Percentiles rank a stretch among this genome's conserved stretches.
phyloP scores from a whole-genome alignment of 345 rosid species.

The Heritiera fomes region DNA sequence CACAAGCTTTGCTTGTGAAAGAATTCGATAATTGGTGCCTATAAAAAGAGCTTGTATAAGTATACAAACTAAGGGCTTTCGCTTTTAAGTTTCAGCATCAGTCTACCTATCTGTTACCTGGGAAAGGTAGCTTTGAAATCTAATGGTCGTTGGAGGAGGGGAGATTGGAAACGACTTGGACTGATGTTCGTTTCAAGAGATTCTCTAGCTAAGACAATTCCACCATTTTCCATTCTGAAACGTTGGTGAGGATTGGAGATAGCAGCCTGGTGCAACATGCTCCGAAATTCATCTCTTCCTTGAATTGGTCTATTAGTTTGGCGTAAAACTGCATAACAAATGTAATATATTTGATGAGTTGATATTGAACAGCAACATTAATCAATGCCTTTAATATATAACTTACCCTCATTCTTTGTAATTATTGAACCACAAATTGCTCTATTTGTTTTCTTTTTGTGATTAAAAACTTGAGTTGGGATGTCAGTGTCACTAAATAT shows the following conservation, averaged over 20 bases:
- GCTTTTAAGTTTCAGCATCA: neutral
- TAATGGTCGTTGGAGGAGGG: conserved; percentile 23
- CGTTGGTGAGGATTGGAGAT: conserved; percentile 34
- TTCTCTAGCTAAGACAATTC: conserved; percentile 32
- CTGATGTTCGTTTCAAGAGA: conserved; percentile 19
- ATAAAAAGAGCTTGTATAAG: neutral
- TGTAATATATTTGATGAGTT: neutral
- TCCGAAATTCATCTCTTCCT: conserved; percentile 27
- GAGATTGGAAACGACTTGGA: conserved; percentile 23
- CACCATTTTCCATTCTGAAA: conserved; percentile 49
- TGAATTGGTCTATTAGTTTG: conserved; percentile 28
- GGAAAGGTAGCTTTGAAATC: conserved; percentile 27
- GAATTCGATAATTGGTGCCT: conserved; percentile 21
- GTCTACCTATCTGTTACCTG: conserved; percentile 28
- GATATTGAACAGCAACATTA: too few species aligned
- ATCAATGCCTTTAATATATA: too few species aligned
- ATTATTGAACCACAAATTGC: too few species aligned
- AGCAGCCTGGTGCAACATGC: conserved; percentile 17
- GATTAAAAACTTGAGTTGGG: too few species aligned
- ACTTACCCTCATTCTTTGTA: too few species aligned
- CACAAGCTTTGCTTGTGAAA: conserved; percentile 24
- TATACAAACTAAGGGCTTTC: neutral
- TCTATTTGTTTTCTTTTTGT: too few species aligned
- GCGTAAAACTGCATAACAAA: conserved; percentile 31
- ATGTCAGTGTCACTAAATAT: too few species aligned